phyloP scores from a whole-genome alignment of 257 asterid species.

The Nyctanthes arbortristis region DNA sequence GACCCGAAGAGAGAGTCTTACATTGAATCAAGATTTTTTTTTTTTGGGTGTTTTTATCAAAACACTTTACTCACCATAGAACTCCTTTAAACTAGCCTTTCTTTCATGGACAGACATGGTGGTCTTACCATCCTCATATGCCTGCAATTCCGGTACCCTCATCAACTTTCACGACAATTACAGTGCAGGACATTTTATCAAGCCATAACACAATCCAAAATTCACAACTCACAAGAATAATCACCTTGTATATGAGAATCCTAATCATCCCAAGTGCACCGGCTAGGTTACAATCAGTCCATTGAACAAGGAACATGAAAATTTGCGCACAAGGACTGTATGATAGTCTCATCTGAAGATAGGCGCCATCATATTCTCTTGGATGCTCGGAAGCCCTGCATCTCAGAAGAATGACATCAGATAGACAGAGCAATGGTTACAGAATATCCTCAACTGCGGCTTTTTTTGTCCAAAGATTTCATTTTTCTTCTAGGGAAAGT shows the following conservation, averaged over 20 bases:
- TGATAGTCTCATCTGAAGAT: slow-evolving; percentile 94
- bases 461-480: too few species aligned
- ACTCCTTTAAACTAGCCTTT: slow-evolving; percentile 76
- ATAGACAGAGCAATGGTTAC: slow-evolving; percentile 7
- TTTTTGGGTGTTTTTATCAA: too few species aligned
- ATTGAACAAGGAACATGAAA: slow-evolving; percentile 80
- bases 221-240: not conserved
- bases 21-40: too few species aligned
- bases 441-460: not conserved
- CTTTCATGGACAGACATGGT: slow-evolving; percentile 77
- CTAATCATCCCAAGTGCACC: slow-evolving; percentile 86
- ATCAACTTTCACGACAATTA: slow-evolving; percentile 24
- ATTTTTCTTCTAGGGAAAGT: not conserved
- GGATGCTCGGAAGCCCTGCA: slow-evolving; percentile 86
- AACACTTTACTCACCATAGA: slow-evolving; percentile 89
- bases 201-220: not conserved
- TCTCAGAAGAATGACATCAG: slow-evolving; percentile 22
- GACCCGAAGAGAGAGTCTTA: too few species aligned
- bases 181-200: not conserved
- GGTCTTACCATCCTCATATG: slow-evolving; percentile 78
- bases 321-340: slow-evolving; percentile 89
- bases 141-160: slow-evolving; percentile 48
- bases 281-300: slow-evolving; percentile 92
- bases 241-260: slow-evolving; percentile 83
- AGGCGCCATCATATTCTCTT: slow-evolving; percentile 68